Percentiles rank a stretch among this genome's conserved stretches.
phyloP scores from a whole-genome alignment of 2,329 filamentous ascomycete species.

The Akanthomyces uredinophilus region DNA sequence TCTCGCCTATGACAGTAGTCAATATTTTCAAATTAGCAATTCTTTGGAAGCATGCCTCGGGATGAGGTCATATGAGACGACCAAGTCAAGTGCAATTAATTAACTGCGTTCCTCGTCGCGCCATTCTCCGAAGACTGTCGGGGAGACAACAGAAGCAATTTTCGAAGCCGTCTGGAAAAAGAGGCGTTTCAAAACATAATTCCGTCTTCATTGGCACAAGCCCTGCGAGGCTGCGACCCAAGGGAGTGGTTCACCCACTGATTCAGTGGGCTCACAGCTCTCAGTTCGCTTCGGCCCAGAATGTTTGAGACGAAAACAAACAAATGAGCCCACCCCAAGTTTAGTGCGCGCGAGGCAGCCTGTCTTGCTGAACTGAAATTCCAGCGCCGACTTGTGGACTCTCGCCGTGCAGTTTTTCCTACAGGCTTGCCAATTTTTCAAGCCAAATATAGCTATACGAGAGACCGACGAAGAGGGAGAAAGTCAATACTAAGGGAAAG shows the following conservation, averaged over 20 bases:
- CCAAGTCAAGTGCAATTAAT: neutral
- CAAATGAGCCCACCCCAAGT: neutral
- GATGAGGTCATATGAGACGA: neutral
- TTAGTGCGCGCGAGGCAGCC: neutral
- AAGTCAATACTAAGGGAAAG: neutral
- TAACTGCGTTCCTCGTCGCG: neutral
- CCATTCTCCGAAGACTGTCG: neutral
- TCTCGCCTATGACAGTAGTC: too few relatives aligned
- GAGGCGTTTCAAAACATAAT: neutral
- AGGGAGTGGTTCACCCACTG: neutral
- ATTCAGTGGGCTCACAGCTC: neutral
- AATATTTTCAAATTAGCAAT: too few relatives aligned
- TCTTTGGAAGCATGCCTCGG: neutral
- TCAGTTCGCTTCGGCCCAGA: neutral
- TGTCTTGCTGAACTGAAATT: neutral
- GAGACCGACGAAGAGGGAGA: too few relatives aligned
- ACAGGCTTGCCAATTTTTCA: too few relatives aligned
- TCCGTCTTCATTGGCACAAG: neutral
- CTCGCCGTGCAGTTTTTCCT: too few relatives aligned
- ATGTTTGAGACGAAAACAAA: neutral
- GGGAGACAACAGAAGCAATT: constrained; percentile 5
- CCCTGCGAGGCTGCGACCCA: neutral
- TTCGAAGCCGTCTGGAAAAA: neutral
- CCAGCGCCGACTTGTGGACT: neutral
- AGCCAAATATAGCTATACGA: too few relatives aligned